Conservation (phyloP, 495 filamentous ascomycete genomes). For the Chaetomidium leptoderma region DNA sequence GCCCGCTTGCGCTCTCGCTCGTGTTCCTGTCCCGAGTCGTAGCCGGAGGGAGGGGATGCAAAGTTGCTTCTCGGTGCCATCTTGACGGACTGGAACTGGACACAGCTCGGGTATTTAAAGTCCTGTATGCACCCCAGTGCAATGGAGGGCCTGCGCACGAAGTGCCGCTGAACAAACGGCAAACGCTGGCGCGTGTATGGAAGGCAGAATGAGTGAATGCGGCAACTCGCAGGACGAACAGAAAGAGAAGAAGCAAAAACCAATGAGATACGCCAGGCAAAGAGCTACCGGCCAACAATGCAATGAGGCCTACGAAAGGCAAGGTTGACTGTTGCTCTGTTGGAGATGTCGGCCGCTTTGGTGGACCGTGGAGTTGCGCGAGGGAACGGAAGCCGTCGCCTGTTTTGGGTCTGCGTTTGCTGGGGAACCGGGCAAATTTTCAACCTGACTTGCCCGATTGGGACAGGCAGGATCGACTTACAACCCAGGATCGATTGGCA, state of each 20-base stretch:
- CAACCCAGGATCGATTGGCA: not conserved
- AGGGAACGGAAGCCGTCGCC: not conserved
- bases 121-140: too few relatives aligned
- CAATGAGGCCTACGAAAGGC: constrained; percentile 9
- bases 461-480: not conserved
- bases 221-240: not conserved
- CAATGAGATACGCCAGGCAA: constrained; percentile 2
- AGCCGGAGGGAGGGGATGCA: not conserved
- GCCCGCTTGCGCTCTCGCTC: not conserved
- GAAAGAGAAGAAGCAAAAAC: not conserved
- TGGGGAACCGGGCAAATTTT: not conserved
- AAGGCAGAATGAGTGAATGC: not conserved
- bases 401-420: not conserved
- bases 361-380: not conserved
- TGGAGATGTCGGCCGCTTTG: not conserved
- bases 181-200: not conserved
- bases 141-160: not conserved
- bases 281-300: not conserved
- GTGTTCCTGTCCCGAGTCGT: not conserved
- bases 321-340: not conserved
- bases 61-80: not conserved
- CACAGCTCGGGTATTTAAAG: not conserved
- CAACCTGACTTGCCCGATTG: not conserved
- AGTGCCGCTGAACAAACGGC: not conserved
- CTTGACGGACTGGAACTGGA: not conserved